These are phyloP conservation scores for Kodamaea leandrae DNA, from an alignment of 805 yeast genomes.

Conservation along the genomic window DNA sequence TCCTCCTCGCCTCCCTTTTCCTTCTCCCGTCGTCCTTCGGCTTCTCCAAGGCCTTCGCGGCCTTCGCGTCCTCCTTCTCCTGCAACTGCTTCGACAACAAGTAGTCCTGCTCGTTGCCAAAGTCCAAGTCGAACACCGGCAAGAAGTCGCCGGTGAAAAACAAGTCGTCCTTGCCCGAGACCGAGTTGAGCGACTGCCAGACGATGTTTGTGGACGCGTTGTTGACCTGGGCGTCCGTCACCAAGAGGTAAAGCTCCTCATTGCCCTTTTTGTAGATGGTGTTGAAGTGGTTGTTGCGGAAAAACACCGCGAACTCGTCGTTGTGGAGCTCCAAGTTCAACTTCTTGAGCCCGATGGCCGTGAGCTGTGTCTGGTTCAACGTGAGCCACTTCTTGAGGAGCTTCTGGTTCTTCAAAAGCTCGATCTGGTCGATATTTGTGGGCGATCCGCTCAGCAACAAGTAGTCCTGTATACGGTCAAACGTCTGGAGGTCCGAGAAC, in stretches of 20 bases:
- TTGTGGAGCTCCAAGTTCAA: constrained; percentile 45
- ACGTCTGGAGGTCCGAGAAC: constrained; percentile 27
- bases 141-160: constrained; percentile 67
- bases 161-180: constrained; percentile 65
- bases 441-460: constrained; percentile 31
- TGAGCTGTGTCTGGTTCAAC: constrained; percentile 70
- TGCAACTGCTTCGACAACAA: constrained; percentile 48
- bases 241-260: constrained; percentile 54
- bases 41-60: constrained; percentile 39
- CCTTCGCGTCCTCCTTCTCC: constrained; percentile 54
- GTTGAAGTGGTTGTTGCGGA: constrained; percentile 86
- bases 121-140: constrained; percentile 37
- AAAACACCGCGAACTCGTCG: constrained; percentile 65
- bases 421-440: constrained; percentile 11
- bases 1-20: constrained; percentile 1
- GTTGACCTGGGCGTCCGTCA: constrained; percentile 71
- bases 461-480: constrained; percentile 59
- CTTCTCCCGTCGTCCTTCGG: constrained; percentile 1
- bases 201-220: constrained; percentile 44
- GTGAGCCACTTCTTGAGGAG: constrained; percentile 43
- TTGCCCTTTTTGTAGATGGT: constrained; percentile 58
- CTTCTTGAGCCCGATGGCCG: constrained; percentile 58
- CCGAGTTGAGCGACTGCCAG: constrained; percentile 76
- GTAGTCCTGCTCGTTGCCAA: constrained; percentile 20
- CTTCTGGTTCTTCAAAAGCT: constrained; percentile 14